These are phyloP conservation scores for Fonsecaea monophora DNA, from an alignment of 2,329 filamentous ascomycete species.

Conservation along the genomic window DNA sequence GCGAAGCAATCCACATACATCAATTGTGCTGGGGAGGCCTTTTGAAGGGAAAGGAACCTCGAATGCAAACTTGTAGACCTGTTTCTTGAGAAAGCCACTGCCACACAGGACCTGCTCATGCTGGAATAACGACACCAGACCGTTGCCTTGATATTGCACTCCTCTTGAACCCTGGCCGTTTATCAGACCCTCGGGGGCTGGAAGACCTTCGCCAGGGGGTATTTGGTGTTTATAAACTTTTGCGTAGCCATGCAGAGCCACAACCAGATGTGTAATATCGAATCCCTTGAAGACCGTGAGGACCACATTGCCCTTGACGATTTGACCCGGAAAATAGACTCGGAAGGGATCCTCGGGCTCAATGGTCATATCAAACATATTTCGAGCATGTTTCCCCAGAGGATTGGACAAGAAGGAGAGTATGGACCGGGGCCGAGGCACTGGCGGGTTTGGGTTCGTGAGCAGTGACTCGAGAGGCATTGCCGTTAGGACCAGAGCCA, in stretches of 20 bases:
- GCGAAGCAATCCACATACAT: conserved; percentile 65
- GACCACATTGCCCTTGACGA: conserved; percentile 66
- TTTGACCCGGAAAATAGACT: conserved; percentile 67
- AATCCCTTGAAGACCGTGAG: conserved; percentile 66
- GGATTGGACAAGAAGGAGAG: conserved; percentile 64
- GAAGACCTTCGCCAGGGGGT: conserved; percentile 60
- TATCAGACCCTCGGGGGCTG: conserved; percentile 58
- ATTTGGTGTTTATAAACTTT: conserved; percentile 70
- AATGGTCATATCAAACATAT: conserved; percentile 67
- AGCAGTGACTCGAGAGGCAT: conserved; percentile 41
- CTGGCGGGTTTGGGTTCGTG: conserved; percentile 52
- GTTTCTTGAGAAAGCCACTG: conserved; percentile 67
- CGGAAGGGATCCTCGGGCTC: conserved; percentile 68
- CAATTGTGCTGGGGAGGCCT: conserved; percentile 81
- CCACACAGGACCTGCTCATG: conserved; percentile 70
- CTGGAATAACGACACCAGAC: conserved; percentile 69
- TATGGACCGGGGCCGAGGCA: conserved; percentile 52
- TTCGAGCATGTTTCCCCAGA: conserved; percentile 60
- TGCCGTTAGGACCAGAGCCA: conserved; percentile 32
- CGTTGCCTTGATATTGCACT: conserved; percentile 67
- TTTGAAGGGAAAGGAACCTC: conserved; percentile 67
- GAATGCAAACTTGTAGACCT: conserved; percentile 71
- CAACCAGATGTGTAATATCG: conserved; percentile 68
- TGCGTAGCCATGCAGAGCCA: conserved; percentile 68
- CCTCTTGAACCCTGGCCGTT: conserved; percentile 61